These are phyloP conservation scores for Andrographis paniculata DNA, from an alignment of 305 asterid species.

Conservation along the genomic window DNA sequence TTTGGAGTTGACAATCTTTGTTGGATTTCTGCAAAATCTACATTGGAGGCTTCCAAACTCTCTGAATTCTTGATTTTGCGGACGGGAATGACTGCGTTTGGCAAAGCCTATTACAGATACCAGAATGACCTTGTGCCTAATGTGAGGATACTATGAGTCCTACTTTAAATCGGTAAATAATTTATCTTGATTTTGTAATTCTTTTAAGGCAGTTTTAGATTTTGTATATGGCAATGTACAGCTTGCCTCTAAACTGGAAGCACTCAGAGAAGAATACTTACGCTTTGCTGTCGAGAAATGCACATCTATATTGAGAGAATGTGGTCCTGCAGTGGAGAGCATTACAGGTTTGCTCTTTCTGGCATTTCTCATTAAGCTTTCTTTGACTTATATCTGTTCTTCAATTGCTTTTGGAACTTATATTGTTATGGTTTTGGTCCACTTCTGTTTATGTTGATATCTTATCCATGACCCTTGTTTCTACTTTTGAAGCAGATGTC, in stretches of 20 bases:
- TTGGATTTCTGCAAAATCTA: conserved; percentile 95
- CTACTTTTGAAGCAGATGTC: conserved; percentile 51
- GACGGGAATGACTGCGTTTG: conserved; percentile 97
- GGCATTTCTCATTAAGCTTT: conserved; percentile 18
- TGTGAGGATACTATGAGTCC: conserved; percentile 36
- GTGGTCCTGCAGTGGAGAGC: conserved; percentile 72
- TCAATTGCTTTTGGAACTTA: conserved; percentile 2
- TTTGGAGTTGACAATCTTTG: conserved; percentile 87
- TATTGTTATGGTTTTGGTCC: conserved; percentile 12
- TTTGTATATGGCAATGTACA: conserved; percentile 28
- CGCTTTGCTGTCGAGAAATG: conserved; percentile 87
- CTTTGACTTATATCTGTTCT: conserved; percentile 13
- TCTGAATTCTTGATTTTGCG: conserved; percentile 75
- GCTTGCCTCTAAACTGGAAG: conserved; percentile 92
- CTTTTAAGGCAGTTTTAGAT: conserved; percentile 7
- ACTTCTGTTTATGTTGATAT: conserved; percentile 10
- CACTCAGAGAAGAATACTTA: conserved; percentile 88
- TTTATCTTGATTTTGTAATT: conserved; percentile 10
- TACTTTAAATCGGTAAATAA: conserved; percentile 9
- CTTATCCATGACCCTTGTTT: conserved; percentile 17
- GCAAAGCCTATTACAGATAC: conserved; percentile 80
- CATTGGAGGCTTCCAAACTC: conserved; percentile 79
- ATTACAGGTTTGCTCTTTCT: conserved; percentile 55
- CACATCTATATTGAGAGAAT: conserved; percentile 53
- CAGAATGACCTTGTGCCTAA: conserved; percentile 85